Evolutionary conservation across 1,139 yeast genomes (phyloP).

Genomic region (Magnusiomyces paraingens): DNA sequence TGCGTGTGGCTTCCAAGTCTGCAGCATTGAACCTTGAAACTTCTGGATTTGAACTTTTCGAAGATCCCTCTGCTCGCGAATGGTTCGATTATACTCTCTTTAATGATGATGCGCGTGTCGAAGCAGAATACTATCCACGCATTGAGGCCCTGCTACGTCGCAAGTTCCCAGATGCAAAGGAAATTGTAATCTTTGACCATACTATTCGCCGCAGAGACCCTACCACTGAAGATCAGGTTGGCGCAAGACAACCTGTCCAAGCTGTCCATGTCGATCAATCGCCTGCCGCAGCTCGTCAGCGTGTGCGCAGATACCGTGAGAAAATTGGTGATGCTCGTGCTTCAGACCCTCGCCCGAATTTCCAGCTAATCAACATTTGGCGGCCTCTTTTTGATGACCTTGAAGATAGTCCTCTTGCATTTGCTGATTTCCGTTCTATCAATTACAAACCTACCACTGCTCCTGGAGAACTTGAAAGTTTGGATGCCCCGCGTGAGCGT

Average conservation of each 20-base stretch:
- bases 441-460: background rate
- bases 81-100: constrained; percentile 15
- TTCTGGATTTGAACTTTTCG: constrained; percentile 12
- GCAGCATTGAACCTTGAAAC: constrained; percentile 1
- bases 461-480: no score
- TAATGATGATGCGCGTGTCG: constrained; percentile 18
- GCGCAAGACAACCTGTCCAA: constrained; percentile 22
- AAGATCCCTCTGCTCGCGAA: constrained; percentile 4
- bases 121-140: constrained; percentile 20
- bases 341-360: constrained; percentile 17
- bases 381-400: constrained; percentile 22
- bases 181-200: constrained; percentile 23
- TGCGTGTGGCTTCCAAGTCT: constrained; percentile 16
- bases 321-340: constrained; percentile 19
- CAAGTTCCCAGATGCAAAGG: constrained; percentile 16
- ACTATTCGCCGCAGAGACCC: constrained; percentile 21
- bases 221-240: constrained; percentile 6
- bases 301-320: constrained; percentile 22
- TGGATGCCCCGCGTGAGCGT: constrained; percentile 1
- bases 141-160: constrained; percentile 18
- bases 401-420: constrained; percentile 22
- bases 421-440: constrained; percentile 20
- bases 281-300: constrained; percentile 20
- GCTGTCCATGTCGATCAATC: constrained; percentile 26
- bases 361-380: constrained; percentile 26